phyloP scores from a whole-genome alignment of 2,329 filamentous ascomycete genomes.

The Ophiocordyceps unilateralis region DNA sequence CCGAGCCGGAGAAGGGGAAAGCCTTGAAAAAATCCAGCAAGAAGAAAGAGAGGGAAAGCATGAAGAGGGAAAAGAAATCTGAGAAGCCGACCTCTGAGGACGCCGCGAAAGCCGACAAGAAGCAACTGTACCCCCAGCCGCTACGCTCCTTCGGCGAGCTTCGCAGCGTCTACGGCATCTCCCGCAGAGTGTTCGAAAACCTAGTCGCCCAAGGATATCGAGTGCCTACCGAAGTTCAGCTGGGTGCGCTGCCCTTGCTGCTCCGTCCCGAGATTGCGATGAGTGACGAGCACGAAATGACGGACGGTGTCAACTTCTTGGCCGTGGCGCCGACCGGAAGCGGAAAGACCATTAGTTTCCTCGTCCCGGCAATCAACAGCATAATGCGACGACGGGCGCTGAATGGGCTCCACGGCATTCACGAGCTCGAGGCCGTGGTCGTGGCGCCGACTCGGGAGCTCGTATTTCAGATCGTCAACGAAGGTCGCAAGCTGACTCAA shows the following conservation, averaged over 20 bases:
- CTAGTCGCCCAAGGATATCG: constrained; percentile 70
- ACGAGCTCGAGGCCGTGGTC: constrained; percentile 48
- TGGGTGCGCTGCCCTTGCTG: constrained; percentile 68
- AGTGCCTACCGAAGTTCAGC: constrained; percentile 83
- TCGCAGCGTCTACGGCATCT: constrained; percentile 53
- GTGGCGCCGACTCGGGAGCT: constrained; percentile 67
- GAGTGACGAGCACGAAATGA: constrained; percentile 16
- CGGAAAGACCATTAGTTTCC: constrained; percentile 86
- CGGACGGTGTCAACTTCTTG: constrained; percentile 50
- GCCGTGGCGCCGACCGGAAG: constrained; percentile 89
- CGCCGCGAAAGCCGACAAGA: constrained; percentile 34
- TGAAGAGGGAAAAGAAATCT: constrained; percentile 29
- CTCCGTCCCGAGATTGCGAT: constrained; percentile 39
- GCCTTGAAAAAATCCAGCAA: too few species aligned
- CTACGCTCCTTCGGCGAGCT: constrained; percentile 63
- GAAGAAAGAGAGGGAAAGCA: constrained; percentile 36
- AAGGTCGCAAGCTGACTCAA: constrained; percentile 62
- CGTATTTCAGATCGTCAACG: constrained; percentile 64
- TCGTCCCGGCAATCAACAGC: constrained; percentile 71
- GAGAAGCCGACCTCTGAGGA: not conserved
- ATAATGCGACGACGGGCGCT: constrained; percentile 42
- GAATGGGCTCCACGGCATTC: constrained; percentile 18
- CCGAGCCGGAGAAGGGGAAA: constrained; percentile 22
- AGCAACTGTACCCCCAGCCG: constrained; percentile 60
- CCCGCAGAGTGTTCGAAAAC: constrained; percentile 58